Conservation (phyloP, 148 eudicot genomes). For the Selenicereus undatus region DNA sequence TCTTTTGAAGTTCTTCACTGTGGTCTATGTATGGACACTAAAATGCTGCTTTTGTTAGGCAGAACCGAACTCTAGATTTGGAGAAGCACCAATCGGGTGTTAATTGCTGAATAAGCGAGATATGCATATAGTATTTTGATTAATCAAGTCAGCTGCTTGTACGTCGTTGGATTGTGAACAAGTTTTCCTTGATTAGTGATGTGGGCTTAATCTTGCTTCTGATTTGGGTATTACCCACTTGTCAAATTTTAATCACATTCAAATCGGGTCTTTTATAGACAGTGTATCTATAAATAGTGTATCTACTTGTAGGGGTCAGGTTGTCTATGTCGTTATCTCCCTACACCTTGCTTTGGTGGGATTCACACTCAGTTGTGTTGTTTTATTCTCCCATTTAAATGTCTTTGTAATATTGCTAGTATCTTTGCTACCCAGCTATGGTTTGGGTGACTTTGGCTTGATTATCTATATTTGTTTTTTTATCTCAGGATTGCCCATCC, state of each 20-base stretch:
- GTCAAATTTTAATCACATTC: background rate
- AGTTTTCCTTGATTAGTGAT: background rate
- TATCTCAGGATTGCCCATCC: constrained; percentile 76
- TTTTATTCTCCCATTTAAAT: background rate
- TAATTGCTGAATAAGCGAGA: background rate
- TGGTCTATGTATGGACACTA: background rate
- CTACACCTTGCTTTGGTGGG: background rate
- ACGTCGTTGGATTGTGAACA: background rate
- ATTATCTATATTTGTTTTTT: background rate
- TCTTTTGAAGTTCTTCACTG: background rate
- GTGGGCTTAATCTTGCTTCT: background rate
- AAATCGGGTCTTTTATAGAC: too few species aligned
- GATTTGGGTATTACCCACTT: background rate
- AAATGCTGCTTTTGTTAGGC: background rate
- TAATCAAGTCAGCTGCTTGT: background rate
- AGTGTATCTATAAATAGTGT: background rate
- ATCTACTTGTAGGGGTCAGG: too few species aligned
- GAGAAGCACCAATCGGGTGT: background rate
- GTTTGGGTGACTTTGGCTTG: too few species aligned
- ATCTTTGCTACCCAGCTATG: background rate
- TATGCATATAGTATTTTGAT: background rate
- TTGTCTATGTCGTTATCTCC: too few species aligned
- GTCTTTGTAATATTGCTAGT: background rate
- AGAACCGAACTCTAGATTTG: too few species aligned
- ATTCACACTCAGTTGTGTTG: constrained; percentile 12